Base-by-base conservation (phyloP, 2,329 filamentous ascomycete species). In the Polytolypa hystricis region DNA sequence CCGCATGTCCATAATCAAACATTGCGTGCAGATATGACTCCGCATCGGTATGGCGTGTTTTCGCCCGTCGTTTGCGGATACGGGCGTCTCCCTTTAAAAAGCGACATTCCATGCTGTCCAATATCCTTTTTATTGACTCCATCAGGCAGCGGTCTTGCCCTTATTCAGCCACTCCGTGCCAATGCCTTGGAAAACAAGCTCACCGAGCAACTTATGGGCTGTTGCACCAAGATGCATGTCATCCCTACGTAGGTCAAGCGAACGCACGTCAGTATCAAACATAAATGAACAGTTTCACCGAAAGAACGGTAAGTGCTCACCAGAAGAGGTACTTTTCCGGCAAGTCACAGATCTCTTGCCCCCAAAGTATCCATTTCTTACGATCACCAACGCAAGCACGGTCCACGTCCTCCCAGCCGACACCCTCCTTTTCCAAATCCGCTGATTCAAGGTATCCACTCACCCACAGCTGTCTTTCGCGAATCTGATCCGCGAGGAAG, bases 261-360 rank as follows among this genome's bases (percentile, higher is more conserved):
- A 7, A 15, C 18, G 16, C 12, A 29, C 16, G 21, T 16, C 21
- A 11, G 26, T 15, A 35, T 9, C 14, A 32, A 17, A 8, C 4
- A 27, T 15, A 40, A 37, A 12, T 18, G 33, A 16, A 21, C 27
- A 17, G 28, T 35, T 28, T 9, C 19, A 30, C 23, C 16, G 20
- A 31, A 31, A 23, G 16, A 11, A 4, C 31, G 7, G 31, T 12
- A 28, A 19, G 19, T 12, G 39, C 55, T 53, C 49, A 62, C 61
- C 60, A 61, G 45, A 64, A 62, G 25, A 62, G 48, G 47, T 56
- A 60, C 39, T 56, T 58, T 18, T 58, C 51, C 18, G 60, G 57
- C 35, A 52, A 41, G 34, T 50, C 50, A 47, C 60, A 62, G 40
- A 40, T 46, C 33, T 47, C 48, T 34, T 46, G 39, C 39, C 50